Base-by-base conservation (phyloP, 306 rosid species). In the Urtica urens region DNA sequence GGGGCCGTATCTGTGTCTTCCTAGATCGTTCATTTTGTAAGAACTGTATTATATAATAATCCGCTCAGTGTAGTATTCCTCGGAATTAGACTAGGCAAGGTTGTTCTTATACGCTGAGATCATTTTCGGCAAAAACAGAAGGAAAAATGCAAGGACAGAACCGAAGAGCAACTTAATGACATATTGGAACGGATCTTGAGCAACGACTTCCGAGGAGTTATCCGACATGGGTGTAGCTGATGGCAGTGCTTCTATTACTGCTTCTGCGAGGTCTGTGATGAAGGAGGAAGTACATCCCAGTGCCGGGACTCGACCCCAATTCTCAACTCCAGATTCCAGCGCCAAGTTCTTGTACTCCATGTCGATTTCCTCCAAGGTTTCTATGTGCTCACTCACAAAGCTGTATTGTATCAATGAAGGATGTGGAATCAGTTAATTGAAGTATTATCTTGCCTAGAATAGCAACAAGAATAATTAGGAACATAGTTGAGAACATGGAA, bases 221-320 rank as follows among this genome's bases (percentile, higher is more conserved):
- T 94, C 40, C 55, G 79, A 47, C 51, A 78, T 49, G 50, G 88
- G 78, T 48, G 68, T 63, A 38, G 99, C 99, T 2, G 74, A 71
- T n/a, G 99, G 99, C 18, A 82, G 81, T 61, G 94, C 99, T 68
- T 92, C 96, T 55, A 76, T 42, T 3, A 92, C 94, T 23, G 99
- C 99, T 66, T 86, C 94, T 19, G 99, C 94, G 25, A 92, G 71
- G 64, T 92, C 96, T 2, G 66, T 70, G 43, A 92, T 82, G 74
- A 92, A 92, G 28, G 99, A 73, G 49, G 94, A 73, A 30, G 76
- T 92, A 56, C 83, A 60, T 37, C 87, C 86, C 16, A 92, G 96
- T 15, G 99, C 96, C 19, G 99, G 99, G 51, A 92, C 99, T 49
- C 99, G 94, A 16, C 77, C 96, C 99, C 99, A 92, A 60, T 78